Conservation (phyloP, 2,329 filamentous ascomycete species). For the Phaeosphaeriaceae sp. region DNA sequence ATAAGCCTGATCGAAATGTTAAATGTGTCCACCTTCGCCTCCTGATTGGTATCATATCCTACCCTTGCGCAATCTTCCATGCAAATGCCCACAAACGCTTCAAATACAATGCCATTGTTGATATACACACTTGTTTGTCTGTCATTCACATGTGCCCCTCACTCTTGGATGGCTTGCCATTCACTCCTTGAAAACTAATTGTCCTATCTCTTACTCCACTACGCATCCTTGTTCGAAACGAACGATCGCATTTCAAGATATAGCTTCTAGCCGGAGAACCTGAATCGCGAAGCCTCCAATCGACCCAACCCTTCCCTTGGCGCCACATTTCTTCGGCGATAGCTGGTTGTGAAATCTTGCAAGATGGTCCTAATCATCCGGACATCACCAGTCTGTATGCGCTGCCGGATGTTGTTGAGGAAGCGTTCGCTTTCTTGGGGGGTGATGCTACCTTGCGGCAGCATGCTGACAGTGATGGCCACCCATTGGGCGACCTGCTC, state of each 20-base stretch:
- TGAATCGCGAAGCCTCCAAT: conserved; percentile 85
- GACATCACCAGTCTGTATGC: conserved; percentile 70
- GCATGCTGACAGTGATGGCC: conserved; percentile 78
- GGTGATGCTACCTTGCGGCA: conserved; percentile 76
- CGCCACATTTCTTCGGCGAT: conserved; percentile 92
- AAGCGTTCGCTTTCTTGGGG: conserved; percentile 81
- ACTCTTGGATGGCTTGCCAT: conserved; percentile 1
- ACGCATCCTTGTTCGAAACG: conserved; percentile 5
- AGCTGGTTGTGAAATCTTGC: conserved; percentile 96
- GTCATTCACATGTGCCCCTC: neutral
- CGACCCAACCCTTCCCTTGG: conserved; percentile 88
- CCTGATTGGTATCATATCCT: conserved; percentile 8
- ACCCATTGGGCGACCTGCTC: conserved; percentile 82
- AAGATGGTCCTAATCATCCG: conserved; percentile 83
- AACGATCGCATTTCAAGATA: conserved; percentile 11
- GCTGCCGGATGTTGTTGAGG: conserved; percentile 79
- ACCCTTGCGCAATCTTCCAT: conserved; percentile 3
- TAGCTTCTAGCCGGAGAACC: conserved; percentile 62
- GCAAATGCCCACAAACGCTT: conserved; percentile 11
- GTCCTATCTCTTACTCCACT: neutral
- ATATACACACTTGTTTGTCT: conserved; percentile 3
- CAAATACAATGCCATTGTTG: conserved; percentile 10
- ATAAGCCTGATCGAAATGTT: neutral
- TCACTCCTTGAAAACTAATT: neutral
- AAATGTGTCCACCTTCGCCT: neutral